Evolutionary conservation across 257 asterid genomes (phyloP).

Genomic region (Penstemon newberryi): DNA sequence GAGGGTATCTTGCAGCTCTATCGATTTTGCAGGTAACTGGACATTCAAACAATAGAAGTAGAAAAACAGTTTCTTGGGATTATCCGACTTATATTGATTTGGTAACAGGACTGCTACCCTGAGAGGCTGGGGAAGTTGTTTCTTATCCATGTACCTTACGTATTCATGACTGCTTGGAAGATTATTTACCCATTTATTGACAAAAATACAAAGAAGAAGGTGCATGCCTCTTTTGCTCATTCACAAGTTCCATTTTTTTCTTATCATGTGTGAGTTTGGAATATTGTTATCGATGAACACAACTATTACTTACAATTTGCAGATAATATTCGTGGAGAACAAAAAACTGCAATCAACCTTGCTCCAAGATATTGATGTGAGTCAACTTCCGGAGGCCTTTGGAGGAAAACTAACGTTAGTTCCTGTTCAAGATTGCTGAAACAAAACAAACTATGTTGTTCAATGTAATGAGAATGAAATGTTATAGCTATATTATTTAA

Average conservation of each 20-base stretch:
- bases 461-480: not conserved
- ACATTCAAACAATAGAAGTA: not conserved
- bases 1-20: slow-evolving; percentile 80
- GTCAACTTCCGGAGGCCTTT: slow-evolving; percentile 58
- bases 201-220: slow-evolving; percentile 84
- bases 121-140: slow-evolving; percentile 85
- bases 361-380: slow-evolving; percentile 53
- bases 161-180: slow-evolving; percentile 92
- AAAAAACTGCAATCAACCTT: slow-evolving; percentile 53
- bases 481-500: not conserved
- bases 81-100: not conserved
- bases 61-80: not conserved
- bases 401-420: slow-evolving; percentile 73
- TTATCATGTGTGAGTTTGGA: not conserved
- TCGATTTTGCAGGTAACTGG: slow-evolving; percentile 62
- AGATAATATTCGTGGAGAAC: slow-evolving; percentile 76
- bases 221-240: slow-evolving; percentile 7
- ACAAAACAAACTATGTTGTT: not conserved
- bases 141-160: slow-evolving; percentile 68
- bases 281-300: not conserved
- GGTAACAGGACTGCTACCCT: slow-evolving; percentile 75
- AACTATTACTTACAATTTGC: slow-evolving; percentile 28
- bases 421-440: slow-evolving; percentile 75
- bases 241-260: not conserved
- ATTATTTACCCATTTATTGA: slow-evolving; percentile 82